phyloP scores from a whole-genome alignment of 2,329 filamentous ascomycete species.

The Alternaria rosae region DNA sequence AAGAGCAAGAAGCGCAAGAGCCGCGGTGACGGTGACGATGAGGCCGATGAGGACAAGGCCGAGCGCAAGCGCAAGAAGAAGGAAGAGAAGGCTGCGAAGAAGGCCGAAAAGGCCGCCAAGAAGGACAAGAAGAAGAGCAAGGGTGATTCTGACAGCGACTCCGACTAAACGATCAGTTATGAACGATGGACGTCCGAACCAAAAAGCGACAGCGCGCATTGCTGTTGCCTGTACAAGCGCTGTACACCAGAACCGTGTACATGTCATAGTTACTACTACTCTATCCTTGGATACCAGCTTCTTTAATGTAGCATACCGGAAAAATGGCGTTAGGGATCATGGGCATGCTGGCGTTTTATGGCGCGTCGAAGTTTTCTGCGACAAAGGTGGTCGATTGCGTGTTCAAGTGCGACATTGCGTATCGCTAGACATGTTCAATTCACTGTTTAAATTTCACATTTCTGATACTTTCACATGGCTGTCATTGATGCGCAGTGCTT shows the following conservation, averaged over 20 bases:
- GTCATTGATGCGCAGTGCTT: not conserved
- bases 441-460: conserved; percentile 28
- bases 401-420: conserved; percentile 29
- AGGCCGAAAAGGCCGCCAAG: conserved; percentile 37
- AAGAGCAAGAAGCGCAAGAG: conserved; percentile 58
- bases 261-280: conserved; percentile 32
- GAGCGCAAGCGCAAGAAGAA: conserved; percentile 73
- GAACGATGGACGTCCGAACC: conserved; percentile 22
- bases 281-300: conserved; percentile 38
- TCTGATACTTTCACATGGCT: conserved; percentile 11
- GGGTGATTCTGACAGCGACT: conserved; percentile 39
- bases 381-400: conserved; percentile 34
- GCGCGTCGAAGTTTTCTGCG: conserved; percentile 38
- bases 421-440: conserved; percentile 29
- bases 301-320: conserved; percentile 47
- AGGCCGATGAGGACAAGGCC: conserved; percentile 56
- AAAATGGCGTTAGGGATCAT: conserved; percentile 40
- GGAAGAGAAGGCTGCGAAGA: conserved; percentile 63
- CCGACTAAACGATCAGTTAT: conserved; percentile 35
- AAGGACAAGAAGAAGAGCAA: conserved; percentile 46
- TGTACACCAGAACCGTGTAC: conserved; percentile 28
- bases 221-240: conserved; percentile 21
- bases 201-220: conserved; percentile 20
- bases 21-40: conserved; percentile 56
- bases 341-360: conserved; percentile 45